Evolutionary conservation across 78 protist genomes (phyloP).

Genomic region (Dictyostelium capitatum): DNA sequence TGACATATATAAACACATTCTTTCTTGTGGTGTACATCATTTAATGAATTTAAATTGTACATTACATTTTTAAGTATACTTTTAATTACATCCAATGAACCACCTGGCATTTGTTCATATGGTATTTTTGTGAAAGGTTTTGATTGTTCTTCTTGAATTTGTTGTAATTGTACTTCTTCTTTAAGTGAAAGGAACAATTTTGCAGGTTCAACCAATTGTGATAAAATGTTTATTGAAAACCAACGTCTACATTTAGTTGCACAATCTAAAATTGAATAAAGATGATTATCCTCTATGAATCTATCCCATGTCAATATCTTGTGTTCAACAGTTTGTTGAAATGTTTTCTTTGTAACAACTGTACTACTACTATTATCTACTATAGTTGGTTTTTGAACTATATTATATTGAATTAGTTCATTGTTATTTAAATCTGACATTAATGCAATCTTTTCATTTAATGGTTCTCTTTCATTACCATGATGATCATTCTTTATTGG

Average conservation of each 20-base stretch:
- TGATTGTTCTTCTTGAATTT: slow-evolving; percentile 1
- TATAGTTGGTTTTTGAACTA: slow-evolving; percentile 22
- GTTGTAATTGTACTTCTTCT: slow-evolving; percentile 23
- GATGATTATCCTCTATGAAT: slow-evolving; percentile 15
- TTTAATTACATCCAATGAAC: slow-evolving; percentile 18
- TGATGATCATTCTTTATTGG: too few relatives aligned
- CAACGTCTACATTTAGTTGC: slow-evolving; percentile 22
- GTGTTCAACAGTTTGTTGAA: background rate
- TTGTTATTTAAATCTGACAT: background rate
- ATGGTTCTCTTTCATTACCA: background rate
- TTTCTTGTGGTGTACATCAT: slow-evolving; percentile 67
- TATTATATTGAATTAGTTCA: slow-evolving; percentile 29
- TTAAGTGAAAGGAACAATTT: background rate
- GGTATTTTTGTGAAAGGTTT: background rate
- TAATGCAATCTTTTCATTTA: background rate
- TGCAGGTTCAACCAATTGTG: slow-evolving; percentile 35
- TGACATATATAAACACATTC: slow-evolving; percentile 35
- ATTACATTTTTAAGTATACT: slow-evolving; percentile 3
- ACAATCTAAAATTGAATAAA: background rate
- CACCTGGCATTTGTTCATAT: background rate
- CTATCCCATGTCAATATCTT: background rate
- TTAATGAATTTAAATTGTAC: slow-evolving; percentile 32
- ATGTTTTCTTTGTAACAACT: slow-evolving; percentile 5
- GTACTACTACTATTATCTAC: background rate
- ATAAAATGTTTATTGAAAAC: slow-evolving; percentile 39